Percentiles rank a stretch among this genome's conserved stretches.
phyloP scores from a whole-genome alignment of 1,284 basidiomycete species.

The Agaricales sp. region DNA sequence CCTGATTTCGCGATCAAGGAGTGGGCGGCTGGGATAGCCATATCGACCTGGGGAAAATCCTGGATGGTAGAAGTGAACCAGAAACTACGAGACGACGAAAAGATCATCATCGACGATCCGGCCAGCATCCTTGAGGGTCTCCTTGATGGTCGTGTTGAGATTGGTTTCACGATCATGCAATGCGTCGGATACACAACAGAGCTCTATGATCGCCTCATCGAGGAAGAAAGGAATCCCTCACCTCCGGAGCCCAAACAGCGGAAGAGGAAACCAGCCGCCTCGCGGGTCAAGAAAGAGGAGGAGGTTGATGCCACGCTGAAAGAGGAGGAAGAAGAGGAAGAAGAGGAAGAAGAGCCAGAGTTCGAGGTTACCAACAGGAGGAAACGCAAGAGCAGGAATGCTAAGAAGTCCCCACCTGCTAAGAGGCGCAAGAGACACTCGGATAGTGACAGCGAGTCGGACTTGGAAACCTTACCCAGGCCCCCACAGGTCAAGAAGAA shows the following conservation, averaged over 20 bases:
- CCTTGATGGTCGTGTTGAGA: conserved; percentile 5
- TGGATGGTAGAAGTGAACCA: conserved; percentile 4
- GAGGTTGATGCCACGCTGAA: too few species aligned
- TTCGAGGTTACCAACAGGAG: too few species aligned
- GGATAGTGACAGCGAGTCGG: too few species aligned
- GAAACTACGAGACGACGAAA: conserved; percentile 1
- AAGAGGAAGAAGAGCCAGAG: too few species aligned
- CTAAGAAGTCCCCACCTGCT: too few species aligned
- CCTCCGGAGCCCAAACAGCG: background rate
- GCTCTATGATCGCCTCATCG: background rate
- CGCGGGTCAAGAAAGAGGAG: too few species aligned
- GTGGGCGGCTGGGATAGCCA: conserved; percentile 3
- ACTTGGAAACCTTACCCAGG: too few species aligned
- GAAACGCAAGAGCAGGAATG: too few species aligned
- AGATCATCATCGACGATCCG: conserved; percentile 2
- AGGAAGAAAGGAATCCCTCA: background rate
- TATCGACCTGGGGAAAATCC: conserved; percentile 1
- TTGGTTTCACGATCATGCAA: conserved; percentile 9
- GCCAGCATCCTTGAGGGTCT: conserved; percentile 2
- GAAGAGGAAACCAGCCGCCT: background rate
- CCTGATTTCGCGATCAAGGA: background rate
- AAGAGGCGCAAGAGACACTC: too few species aligned
- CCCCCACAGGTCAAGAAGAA: too few species aligned
- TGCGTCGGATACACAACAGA: conserved; percentile 8
- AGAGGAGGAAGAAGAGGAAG: too few species aligned